These are phyloP conservation scores for Yarrowia sp. DNA, from an alignment of 805 yeast species.

Conservation along the genomic window DNA sequence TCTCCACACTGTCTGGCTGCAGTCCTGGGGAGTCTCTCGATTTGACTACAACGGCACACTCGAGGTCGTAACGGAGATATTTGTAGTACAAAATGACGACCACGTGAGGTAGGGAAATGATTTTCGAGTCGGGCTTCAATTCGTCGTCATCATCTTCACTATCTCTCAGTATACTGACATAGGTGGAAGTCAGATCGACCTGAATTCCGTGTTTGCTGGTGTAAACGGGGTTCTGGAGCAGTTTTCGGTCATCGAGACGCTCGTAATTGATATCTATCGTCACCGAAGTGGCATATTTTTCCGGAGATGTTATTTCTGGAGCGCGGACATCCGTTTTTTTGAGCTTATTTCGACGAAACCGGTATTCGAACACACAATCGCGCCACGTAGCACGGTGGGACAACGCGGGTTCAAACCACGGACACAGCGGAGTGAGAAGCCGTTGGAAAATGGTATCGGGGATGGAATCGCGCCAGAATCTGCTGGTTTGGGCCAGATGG, in stretches of 20 bases:
- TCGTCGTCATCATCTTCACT: too few relatives aligned
- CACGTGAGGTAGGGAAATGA: neutral
- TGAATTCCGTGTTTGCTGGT: neutral
- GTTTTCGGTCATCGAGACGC: neutral
- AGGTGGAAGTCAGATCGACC: neutral
- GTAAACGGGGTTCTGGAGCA: neutral
- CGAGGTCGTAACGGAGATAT: neutral
- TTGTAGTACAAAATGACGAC: neutral
- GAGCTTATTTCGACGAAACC: neutral
- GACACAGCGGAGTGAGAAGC: neutral
- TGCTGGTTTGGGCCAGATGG: neutral
- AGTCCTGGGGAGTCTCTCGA: neutral
- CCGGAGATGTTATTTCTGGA: too few relatives aligned
- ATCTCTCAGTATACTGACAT: neutral
- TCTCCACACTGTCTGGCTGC: neutral
- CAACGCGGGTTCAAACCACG: neutral
- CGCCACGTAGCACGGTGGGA: neutral
- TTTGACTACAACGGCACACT: neutral
- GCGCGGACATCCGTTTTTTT: too few relatives aligned
- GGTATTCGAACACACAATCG: neutral
- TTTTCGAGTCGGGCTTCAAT: neutral
- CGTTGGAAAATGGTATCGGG: neutral
- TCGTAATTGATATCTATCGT: neutral
- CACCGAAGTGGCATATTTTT: neutral
- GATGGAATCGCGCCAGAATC: neutral